Percentiles rank a stretch among this genome's conserved stretches.
Conservation (phyloP, 2,329 filamentous ascomycete species). For the Penicillium corylophilum region DNA sequence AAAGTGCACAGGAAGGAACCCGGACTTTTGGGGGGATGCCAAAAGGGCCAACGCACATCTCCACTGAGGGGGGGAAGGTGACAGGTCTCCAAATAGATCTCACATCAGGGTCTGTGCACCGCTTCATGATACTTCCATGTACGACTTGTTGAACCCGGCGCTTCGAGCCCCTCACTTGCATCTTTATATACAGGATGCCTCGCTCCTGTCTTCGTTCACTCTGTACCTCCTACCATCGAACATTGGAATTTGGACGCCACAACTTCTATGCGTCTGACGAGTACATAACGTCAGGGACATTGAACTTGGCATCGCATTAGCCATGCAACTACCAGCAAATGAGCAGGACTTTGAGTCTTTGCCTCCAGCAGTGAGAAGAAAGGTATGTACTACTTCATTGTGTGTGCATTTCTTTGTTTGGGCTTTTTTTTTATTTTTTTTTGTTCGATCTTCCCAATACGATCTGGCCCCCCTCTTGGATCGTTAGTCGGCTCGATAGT, state of each 20-base stretch:
- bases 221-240: not conserved
- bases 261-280: not conserved
- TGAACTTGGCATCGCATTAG: not conserved
- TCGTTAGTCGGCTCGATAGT: conserved; percentile 13
- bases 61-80: conserved; percentile 8
- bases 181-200: not conserved
- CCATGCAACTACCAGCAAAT: conserved; percentile 4
- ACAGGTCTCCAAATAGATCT: conserved; percentile 24
- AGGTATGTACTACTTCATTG: conserved; percentile 49
- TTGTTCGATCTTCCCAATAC: conserved; percentile 1
- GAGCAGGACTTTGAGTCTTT: conserved; percentile 52
- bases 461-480: not conserved
- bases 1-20: not conserved
- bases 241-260: not conserved
- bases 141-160: not conserved
- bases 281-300: not conserved
- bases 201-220: not conserved
- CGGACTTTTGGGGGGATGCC: not conserved
- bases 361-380: conserved; percentile 56
- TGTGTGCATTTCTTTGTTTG: conserved; percentile 7
- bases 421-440: too few species aligned
- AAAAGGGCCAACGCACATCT: not conserved
- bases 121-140: not conserved
- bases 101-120: conserved; percentile 18
- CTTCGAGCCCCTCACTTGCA: not conserved